These are phyloP conservation scores for Candida xyloterini DNA, from an alignment of 805 yeast species.

Conservation along the genomic window DNA sequence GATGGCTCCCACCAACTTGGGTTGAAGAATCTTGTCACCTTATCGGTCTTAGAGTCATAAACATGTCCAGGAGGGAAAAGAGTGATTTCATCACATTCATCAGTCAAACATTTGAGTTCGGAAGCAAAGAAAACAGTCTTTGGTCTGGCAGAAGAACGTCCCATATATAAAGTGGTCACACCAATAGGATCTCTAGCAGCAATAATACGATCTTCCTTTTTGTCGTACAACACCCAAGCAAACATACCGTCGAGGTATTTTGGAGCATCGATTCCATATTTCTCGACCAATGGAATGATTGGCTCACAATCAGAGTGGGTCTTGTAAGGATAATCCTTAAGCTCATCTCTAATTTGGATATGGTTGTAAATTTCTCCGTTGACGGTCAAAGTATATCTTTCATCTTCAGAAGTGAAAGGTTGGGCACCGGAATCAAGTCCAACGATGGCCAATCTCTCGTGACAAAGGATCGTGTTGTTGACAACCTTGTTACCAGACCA, in stretches of 20 bases:
- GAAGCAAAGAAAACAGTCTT: constrained; percentile 85
- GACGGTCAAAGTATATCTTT: constrained; percentile 71
- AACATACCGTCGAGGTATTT: constrained; percentile 96
- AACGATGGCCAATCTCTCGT: constrained; percentile 96
- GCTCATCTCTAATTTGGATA: constrained; percentile 77
- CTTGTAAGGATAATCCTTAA: constrained; percentile 70
- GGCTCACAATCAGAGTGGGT: constrained; percentile 97
- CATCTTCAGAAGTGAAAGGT: constrained; percentile 85
- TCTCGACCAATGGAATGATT: constrained; percentile 86
- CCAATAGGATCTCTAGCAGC: constrained; percentile 99
- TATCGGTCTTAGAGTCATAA: constrained; percentile 86
- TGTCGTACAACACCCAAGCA: constrained; percentile 90
- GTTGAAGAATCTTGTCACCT: constrained; percentile 80
- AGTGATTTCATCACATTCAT: constrained; percentile 87
- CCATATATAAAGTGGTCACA: constrained; percentile 94
- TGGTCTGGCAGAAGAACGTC: constrained; percentile 67
- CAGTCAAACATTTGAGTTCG: constrained; percentile 89
- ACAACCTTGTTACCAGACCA: constrained; percentile 90
- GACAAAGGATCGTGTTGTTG: constrained; percentile 81
- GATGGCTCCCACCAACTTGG: constrained; percentile 94
- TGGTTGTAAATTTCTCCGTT: constrained; percentile 99
- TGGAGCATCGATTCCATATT: constrained; percentile 88
- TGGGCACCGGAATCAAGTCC: constrained; percentile 98
- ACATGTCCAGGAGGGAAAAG: constrained; percentile 99
- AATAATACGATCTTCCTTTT: constrained; percentile 74